Conservation (phyloP, 2,329 filamentous ascomycete species). For the Botrytis galanthina region DNA sequence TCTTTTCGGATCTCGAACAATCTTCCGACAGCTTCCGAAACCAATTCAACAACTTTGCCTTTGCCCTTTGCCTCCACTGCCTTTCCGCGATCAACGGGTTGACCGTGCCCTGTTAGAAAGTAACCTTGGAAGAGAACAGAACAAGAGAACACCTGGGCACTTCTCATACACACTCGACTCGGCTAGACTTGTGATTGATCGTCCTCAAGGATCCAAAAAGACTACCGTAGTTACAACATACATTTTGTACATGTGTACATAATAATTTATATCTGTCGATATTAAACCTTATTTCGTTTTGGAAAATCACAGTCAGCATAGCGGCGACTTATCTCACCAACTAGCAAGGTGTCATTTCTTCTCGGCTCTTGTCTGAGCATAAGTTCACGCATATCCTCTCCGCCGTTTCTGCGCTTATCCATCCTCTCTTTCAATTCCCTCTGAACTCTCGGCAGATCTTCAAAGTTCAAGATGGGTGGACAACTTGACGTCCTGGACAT, state of each 20-base stretch:
- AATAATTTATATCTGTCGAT: constrained; percentile 12
- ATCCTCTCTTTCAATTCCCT: not conserved
- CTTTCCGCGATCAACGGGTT: not conserved
- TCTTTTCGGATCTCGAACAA: not conserved
- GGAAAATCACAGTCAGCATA: constrained; percentile 15
- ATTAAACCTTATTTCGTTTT: not conserved
- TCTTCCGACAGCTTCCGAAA: not conserved
- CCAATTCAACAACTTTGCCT: not conserved
- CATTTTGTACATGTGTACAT: constrained; percentile 21
- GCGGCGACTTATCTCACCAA: not conserved
- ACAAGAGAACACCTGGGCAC: not conserved
- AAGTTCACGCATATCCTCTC: not conserved
- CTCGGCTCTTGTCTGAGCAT: constrained; percentile 29
- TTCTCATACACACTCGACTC: not conserved
- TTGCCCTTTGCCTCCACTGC: not conserved
- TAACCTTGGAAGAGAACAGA: too few relatives aligned
- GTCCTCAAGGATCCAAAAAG: constrained; percentile 1
- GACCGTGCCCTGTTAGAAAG: not conserved
- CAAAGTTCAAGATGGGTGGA: constrained; percentile 60
- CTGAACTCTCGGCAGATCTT: not conserved
- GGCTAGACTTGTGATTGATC: constrained; percentile 8
- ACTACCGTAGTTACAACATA: constrained; percentile 7
- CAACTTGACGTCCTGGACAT: constrained; percentile 94
- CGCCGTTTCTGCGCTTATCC: not conserved
- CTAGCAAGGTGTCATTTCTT: not conserved